Base-by-base conservation (phyloP, 371 early-diverging fungal genomes). In the Mucor sp. region DNA sequence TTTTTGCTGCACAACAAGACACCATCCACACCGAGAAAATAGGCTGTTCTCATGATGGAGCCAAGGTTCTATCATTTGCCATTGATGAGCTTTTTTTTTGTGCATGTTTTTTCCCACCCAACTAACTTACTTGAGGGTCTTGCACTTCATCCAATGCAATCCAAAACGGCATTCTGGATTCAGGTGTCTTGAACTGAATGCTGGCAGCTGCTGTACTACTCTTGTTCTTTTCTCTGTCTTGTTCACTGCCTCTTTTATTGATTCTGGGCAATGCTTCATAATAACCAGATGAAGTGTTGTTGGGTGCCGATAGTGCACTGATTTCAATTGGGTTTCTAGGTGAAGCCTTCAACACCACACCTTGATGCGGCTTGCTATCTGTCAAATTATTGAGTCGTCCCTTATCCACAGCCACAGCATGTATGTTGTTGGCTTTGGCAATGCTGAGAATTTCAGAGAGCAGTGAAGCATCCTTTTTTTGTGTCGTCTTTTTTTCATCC, bases 1-100 rank as follows among this genome's bases (percentile, higher is more conserved):
- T 89, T 85, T 56, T 78, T 82, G 33, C 79, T 81, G 41, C 85
- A 86, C 12, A 86, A 23, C 6, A 87, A 60, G 4, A 90, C 80
- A 15, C 91, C 91, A 63, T 90, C 89, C 1, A 89, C 71, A 41
- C 79, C 85, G 66, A 87, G 87, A 58, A 87, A 90, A 25, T 84
- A 71, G 6, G 83, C 83, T 7, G 86, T 83, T 68, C 91, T 70
- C 23, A 90, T 67, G 37, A 90, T 87, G 6, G 89, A 88, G 9
- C 90, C 90, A 12, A 90, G 70, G 63, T 90, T 90, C 82, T 86
- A 35, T 35, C 12, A 65, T 3, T n/a, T n/a, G n/a, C n/a, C n/a
- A n/a, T n/a, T n/a, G n/a, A n/a, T n/a, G n/a, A n/a, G n/a, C n/a
- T n/a, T n/a, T n/a, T n/a, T n/a, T n/a, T n/a, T n/a, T n/a, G n/a